Conservation (phyloP, 2,329 filamentous ascomycete genomes). For the Epichloe amarillans region DNA sequence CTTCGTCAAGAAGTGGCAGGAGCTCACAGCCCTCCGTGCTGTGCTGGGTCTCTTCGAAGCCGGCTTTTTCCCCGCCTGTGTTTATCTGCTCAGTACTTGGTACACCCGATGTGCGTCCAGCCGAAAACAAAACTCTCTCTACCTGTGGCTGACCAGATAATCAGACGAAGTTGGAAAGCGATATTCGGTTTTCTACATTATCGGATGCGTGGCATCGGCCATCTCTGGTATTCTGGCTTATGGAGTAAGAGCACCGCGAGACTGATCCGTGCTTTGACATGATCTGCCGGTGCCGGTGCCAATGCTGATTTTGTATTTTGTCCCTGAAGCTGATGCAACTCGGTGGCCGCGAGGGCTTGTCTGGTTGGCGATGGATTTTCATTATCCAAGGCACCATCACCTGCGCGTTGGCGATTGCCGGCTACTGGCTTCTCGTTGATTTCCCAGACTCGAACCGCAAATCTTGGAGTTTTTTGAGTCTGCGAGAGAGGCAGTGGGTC, state of each 20-base stretch:
- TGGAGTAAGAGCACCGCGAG: conserved; percentile 30
- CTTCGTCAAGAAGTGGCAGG: conserved; percentile 38
- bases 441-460: conserved; percentile 45
- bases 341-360: conserved; percentile 37
- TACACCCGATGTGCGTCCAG: conserved; percentile 46
- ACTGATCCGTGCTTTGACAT: background rate
- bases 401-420: conserved; percentile 31
- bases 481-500: conserved; percentile 38
- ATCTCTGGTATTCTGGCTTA: conserved; percentile 58
- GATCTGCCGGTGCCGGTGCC: background rate
- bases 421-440: conserved; percentile 48
- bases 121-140: too few species aligned
- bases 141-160: background rate
- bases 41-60: conserved; percentile 53
- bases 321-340: conserved; percentile 46
- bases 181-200: conserved; percentile 55
- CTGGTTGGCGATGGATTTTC: conserved; percentile 58
- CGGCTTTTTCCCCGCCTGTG: conserved; percentile 59
- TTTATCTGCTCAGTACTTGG: conserved; percentile 63
- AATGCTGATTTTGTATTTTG: background rate
- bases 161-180: conserved; percentile 55
- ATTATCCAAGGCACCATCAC: conserved; percentile 42
- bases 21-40: conserved; percentile 41
- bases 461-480: conserved; percentile 38
- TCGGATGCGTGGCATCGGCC: conserved; percentile 52